Evolutionary conservation across 2,329 filamentous ascomycete genomes (phyloP), one percentile per base, ranked within the genome.

Genomic region (Calonectria pseudoturangicola): DNA sequence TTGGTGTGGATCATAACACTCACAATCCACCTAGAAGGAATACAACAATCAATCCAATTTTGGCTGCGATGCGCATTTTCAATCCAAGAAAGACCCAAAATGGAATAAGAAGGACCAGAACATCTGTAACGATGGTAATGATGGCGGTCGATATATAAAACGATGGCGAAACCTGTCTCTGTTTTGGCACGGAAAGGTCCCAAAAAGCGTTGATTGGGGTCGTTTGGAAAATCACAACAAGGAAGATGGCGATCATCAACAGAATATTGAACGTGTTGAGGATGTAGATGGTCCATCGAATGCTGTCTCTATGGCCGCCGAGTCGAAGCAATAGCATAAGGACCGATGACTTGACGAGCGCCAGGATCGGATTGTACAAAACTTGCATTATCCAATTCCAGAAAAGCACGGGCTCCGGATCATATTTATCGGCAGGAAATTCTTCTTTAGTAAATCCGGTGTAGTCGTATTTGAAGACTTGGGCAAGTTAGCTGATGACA

Each of bases 291-390:
- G 68, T 36, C 73, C 73, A 79, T 50, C 66, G 72, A 3, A 78
- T 78, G 10, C 72, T 73, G 36, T 81, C 78, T 2, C 79, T 27
- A 73, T 81, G 33, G 64, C 76, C 84, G 78, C 43, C 83, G 77
- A 62, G 83, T 1, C 85, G 85, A 21, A 86, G 80, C n/a, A 87
- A 81, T 71, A 87, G 87, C n/a, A 88, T 73, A 4, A 88, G 81
- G 21, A 87, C 80, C 0, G 86, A 88, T 2, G 83, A 82, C 76
- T 88, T 88, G 69, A 87, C 83, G 12, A 88, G 80, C 4, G 85
- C 85, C 2, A 88, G 76, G 54, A 87, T 85, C 0, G 86, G 86
- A 65, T 87, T 88, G 79, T 88, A 88, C 2, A 86, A 72, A 2
- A 78, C 76, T 43, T 78, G 76, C 68, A 78, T 72, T 16, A 77